Conservation (phyloP, 768 basidiomycete genomes). For the Russula ochroleuca region DNA sequence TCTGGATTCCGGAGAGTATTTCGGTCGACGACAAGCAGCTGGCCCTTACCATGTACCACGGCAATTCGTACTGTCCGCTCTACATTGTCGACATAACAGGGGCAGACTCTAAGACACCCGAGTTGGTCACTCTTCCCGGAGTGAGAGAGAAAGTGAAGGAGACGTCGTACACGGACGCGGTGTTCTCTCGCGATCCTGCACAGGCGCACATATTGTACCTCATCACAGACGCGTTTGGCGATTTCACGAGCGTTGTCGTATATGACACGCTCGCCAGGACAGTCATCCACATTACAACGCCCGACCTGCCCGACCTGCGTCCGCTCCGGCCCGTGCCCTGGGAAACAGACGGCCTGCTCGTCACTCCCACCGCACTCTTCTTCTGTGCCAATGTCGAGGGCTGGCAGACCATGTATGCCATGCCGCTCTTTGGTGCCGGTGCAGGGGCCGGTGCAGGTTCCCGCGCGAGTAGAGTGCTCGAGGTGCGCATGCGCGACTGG, state of each 20-base stretch:
- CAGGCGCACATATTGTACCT: slow-evolving; percentile 36
- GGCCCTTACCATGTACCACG: slow-evolving; percentile 33
- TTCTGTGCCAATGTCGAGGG: slow-evolving; percentile 42
- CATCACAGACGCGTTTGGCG: slow-evolving; percentile 39
- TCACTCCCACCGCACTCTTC: slow-evolving; percentile 29
- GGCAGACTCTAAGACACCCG: slow-evolving; percentile 28
- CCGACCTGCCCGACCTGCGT: slow-evolving; percentile 33
- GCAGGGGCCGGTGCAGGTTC: background rate
- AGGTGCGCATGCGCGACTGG: slow-evolving; percentile 29
- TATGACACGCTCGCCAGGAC: slow-evolving; percentile 35
- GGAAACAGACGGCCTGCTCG: slow-evolving; percentile 32
- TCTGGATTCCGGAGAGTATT: slow-evolving; percentile 34
- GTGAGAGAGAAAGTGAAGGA: slow-evolving; percentile 34
- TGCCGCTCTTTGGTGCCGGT: slow-evolving; percentile 25
- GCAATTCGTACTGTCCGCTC: slow-evolving; percentile 32
- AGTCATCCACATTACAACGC: slow-evolving; percentile 39
- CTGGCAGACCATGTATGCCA: slow-evolving; percentile 31
- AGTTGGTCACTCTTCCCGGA: slow-evolving; percentile 37
- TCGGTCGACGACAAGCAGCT: slow-evolving; percentile 41
- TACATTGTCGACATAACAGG: slow-evolving; percentile 38
- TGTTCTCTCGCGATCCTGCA: slow-evolving; percentile 36
- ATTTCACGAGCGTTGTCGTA: slow-evolving; percentile 37
- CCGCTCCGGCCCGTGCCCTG: slow-evolving; percentile 38
- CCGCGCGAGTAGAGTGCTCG: slow-evolving; percentile 32
- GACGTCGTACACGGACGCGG: slow-evolving; percentile 26